A percentile compares a stretch with the other conserved stretches of the same genome.
phyloP scores from a whole-genome alignment of 2,329 filamentous ascomycete genomes.

The Ophiostoma perfectum region DNA sequence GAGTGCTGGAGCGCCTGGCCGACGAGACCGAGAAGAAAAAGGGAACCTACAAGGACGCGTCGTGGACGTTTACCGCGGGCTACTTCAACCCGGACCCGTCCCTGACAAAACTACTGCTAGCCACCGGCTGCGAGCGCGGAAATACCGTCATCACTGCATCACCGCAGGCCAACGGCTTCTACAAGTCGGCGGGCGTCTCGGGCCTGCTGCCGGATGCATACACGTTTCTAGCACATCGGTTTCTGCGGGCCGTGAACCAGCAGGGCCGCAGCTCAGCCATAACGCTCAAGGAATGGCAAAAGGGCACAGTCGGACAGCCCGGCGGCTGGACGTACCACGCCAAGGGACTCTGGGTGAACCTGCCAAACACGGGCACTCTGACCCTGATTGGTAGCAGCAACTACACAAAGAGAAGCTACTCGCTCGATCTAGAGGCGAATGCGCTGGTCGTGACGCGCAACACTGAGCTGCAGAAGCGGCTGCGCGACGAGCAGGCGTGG shows the following conservation, averaged over 20 bases:
- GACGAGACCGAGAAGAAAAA: slow-evolving; percentile 35
- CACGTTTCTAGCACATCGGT: slow-evolving; percentile 77
- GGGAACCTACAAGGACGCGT: slow-evolving; percentile 56
- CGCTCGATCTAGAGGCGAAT: slow-evolving; percentile 84
- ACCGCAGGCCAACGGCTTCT: slow-evolving; percentile 93
- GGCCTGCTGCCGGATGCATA: slow-evolving; percentile 90
- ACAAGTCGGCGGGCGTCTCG: slow-evolving; percentile 77
- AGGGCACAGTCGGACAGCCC: slow-evolving; percentile 71
- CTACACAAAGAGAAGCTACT: slow-evolving; percentile 91
- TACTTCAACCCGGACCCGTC: slow-evolving; percentile 96
- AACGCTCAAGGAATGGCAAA: slow-evolving; percentile 78
- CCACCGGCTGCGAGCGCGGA: slow-evolving; percentile 55
- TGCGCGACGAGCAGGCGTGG: slow-evolving; percentile 77
- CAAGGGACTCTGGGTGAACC: slow-evolving; percentile 87
- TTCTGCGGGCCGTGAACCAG: slow-evolving; percentile 57
- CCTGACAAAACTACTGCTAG: slow-evolving; percentile 72
- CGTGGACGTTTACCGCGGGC: slow-evolving; percentile 94
- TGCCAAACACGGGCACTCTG: slow-evolving; percentile 64
- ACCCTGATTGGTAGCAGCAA: slow-evolving; percentile 89
- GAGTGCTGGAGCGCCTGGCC: slow-evolving; percentile 64
- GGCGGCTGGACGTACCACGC: slow-evolving; percentile 97
- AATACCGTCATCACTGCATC: slow-evolving; percentile 90
- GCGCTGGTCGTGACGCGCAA: slow-evolving; percentile 79
- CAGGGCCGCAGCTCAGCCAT: slow-evolving; percentile 52
- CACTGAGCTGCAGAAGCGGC: slow-evolving; percentile 59